phyloP scores from a whole-genome alignment of 164 flowering plant genomes.

The Euptelea pleiosperma region DNA sequence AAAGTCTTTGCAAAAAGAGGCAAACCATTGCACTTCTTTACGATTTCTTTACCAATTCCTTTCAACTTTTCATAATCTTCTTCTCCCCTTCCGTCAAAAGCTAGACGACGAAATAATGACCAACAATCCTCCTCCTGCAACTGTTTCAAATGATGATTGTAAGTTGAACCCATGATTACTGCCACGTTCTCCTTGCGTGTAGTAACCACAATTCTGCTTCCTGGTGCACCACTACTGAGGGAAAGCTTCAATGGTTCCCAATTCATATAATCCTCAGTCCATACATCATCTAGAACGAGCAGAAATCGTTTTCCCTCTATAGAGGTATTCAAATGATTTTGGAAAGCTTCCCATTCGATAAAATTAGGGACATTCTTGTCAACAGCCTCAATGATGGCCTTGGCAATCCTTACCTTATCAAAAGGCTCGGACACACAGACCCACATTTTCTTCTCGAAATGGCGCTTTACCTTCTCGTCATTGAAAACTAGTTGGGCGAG shows the following conservation, averaged over 20 bases:
- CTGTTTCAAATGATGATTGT: neutral
- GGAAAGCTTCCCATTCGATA: neutral
- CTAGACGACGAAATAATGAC: neutral
- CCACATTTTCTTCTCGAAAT: conserved; percentile 6
- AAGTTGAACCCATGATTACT: neutral
- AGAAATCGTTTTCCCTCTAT: neutral
- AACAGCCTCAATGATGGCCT: neutral
- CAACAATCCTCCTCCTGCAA: conserved; percentile 2
- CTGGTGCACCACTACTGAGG: neutral
- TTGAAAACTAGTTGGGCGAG: conserved; percentile 3
- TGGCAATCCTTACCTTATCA: neutral
- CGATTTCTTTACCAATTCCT: conserved; percentile 3
- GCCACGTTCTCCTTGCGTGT: neutral
- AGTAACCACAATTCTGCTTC: neutral
- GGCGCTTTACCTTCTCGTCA: neutral
- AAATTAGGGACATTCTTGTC: neutral
- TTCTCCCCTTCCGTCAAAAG: neutral
- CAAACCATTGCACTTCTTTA: conserved; percentile 2
- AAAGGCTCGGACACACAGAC: too few species aligned
- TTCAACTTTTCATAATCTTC: neutral
- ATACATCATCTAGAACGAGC: too few species aligned
- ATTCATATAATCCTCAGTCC: neutral
- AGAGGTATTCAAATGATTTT: neutral
- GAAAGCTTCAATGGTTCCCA: too few species aligned
- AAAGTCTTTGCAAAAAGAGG: conserved; percentile 1